Conservation (phyloP, 106 monocot species). For the Dendrobium nobile region DNA sequence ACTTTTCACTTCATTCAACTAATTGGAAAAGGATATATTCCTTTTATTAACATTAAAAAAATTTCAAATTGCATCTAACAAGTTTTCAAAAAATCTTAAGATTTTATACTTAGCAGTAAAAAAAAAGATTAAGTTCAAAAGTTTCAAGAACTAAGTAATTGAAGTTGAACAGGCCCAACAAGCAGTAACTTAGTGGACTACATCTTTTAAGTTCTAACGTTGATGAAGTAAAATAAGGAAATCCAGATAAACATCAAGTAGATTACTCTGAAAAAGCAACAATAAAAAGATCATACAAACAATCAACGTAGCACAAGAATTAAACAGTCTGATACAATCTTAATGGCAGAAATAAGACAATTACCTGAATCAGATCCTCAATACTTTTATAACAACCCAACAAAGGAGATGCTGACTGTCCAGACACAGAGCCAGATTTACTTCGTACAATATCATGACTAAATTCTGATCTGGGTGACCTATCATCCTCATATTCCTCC, state of each 20-base stretch:
- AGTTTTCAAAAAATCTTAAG: neutral
- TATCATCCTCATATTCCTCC: conserved; percentile 83
- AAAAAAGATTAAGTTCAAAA: neutral
- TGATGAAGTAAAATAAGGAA: neutral
- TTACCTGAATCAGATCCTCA: conserved; percentile 64
- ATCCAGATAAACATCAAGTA: neutral
- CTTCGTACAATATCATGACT: conserved; percentile 6
- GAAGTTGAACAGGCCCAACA: neutral
- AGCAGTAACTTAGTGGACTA: neutral
- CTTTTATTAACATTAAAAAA: neutral
- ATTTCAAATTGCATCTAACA: neutral
- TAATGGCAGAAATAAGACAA: neutral
- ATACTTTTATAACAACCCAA: conserved; percentile 48
- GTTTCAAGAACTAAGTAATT: neutral
- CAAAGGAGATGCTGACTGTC: conserved; percentile 13
- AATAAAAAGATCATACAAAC: neutral
- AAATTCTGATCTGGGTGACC: conserved; percentile 34
- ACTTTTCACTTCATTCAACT: neutral
- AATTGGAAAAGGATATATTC: neutral
- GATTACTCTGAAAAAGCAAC: neutral
- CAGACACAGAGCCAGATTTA: conserved; percentile 16
- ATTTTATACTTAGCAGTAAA: neutral
- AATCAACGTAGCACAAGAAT: neutral
- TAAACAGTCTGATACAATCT: neutral
- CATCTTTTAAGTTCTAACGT: neutral